Evolutionary conservation across 306 rosid species (phyloP), one percentile per base, ranked within the genome.

Genomic region (Quercus wislizeni): DNA sequence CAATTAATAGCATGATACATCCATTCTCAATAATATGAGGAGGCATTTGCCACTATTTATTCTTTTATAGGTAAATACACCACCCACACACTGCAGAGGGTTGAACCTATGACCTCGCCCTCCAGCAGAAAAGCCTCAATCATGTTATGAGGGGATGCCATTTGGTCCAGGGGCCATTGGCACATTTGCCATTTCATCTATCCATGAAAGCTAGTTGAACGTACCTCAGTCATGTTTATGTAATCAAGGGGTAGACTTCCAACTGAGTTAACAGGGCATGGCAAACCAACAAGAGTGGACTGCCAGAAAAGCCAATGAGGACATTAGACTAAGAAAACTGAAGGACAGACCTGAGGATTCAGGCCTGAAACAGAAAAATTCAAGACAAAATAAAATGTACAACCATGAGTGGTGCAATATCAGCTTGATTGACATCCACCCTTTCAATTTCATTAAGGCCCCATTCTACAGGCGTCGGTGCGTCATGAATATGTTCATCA

Each of bases 341-440:
- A 43, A 75, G 55, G 73, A 65, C 58, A 28, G 51, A 33, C 55
- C 56, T 30, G 78, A 74, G 76, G 75, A 74, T 43, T 35, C 31
- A 79, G 14, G 63, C 52, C 77, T 65, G 74, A 70, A 78, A 73
- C 19, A 52, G 10, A 68, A 74, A 43, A 62, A 38, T 18, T 73
- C 7, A 56, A 73, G 52, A 57, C 23, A 71, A 77, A 74, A 49
- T 18, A 82, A 73, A 71, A 18, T 76, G 75, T 23, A 81, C 83
- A 77, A 91, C 98, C 98, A 93, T 93, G 55, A 93, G 94, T 35
- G 98, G 97, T 70, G 98, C 90, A 78, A 93, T 93, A 75, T 93
- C 98, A 72, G 98, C 98, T 80, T 93, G 97, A 85, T 93, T 91
- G 80, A 93, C 97, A 85, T 93, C 98, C 83, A 89, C 98, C 85